Evolutionary conservation across 495 filamentous ascomycete species (phyloP).

Genomic region (Penicillium antarcticum): DNA sequence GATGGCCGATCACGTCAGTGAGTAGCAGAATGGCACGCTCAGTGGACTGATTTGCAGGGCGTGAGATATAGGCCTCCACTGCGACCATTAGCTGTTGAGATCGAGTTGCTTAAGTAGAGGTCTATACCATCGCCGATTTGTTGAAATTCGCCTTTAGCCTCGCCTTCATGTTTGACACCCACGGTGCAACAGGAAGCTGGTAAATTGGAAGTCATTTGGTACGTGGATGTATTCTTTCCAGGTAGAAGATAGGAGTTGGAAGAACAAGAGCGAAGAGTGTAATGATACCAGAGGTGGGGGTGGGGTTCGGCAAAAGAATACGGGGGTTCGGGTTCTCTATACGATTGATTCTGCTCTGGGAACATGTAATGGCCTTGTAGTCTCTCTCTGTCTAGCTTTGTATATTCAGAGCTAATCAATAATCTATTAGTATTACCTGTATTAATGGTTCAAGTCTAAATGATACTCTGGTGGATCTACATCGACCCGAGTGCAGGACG

Average conservation of each 20-base stretch:
- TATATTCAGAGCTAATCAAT: too few species aligned
- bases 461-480: too few species aligned
- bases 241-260: too few species aligned
- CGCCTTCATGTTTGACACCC: slow-evolving; percentile 34
- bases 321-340: too few species aligned
- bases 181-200: slow-evolving; percentile 45
- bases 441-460: too few species aligned
- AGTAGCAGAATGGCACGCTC: slow-evolving; percentile 27
- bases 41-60: slow-evolving; percentile 17
- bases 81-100: background rate
- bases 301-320: too few species aligned
- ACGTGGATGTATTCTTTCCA: too few species aligned
- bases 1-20: slow-evolving; percentile 34
- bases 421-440: background rate
- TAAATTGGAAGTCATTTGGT: slow-evolving; percentile 46
- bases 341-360: too few species aligned
- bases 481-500: too few species aligned
- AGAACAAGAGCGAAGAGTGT: background rate
- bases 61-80: slow-evolving; percentile 31
- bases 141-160: slow-evolving; percentile 21
- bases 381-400: too few species aligned
- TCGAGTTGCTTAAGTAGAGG: background rate
- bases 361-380: too few species aligned
- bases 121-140: slow-evolving; percentile 24
- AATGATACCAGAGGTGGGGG: too few species aligned